Base-by-base conservation (phyloP, 306 rosid genomes). In the Citrullus mucosospermus region DNA sequence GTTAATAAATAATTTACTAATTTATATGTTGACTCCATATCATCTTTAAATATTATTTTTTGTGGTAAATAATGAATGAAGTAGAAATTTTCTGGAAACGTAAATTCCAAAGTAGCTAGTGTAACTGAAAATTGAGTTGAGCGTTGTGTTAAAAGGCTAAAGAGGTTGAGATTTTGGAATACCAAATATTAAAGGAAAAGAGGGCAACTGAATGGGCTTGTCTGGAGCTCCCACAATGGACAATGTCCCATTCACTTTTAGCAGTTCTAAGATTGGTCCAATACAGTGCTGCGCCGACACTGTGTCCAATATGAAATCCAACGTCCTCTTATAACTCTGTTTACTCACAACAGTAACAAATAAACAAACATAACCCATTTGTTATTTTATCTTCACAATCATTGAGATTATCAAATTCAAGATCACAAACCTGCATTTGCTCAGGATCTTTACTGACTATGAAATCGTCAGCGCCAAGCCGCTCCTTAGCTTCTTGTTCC, bases 141-240 rank as follows among this genome's bases (percentile, higher is more conserved):
- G 17, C 8, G 9, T 60, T 12, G 38, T 25, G 4, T 54, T 8
- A 3, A 54, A 25, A 54, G 8, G 1, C 0, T 7, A 58, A 20
- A n/a, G 22, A 28, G 67, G 5, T 12, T 4, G 1, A 48, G 0
- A 6, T 16, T 12, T 48, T 3, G 71, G 10, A 15, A 51, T 87
- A 91, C 96, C 97, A 34, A 91, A 90, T 81, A 91, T 86, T 58
- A 91, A 46, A 5, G 94, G 92, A 68, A 90, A 91, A 14, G 91
- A 85, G 0, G 91, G 92, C 70, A 91, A 39, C 32, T 90, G 81
- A 0, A 88, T 13, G 22, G 94, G 94, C 80, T 90, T 82, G 34
- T 85, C 91, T 0, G 97, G 97, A 25, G 94, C 97, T 14, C 94
- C 97, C 10, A 90, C 88, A 13, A 91, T 50, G 20, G 81, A 87